phyloP scores from a whole-genome alignment of 352 stramenopile species.

The Globisporangium okanoganense region DNA sequence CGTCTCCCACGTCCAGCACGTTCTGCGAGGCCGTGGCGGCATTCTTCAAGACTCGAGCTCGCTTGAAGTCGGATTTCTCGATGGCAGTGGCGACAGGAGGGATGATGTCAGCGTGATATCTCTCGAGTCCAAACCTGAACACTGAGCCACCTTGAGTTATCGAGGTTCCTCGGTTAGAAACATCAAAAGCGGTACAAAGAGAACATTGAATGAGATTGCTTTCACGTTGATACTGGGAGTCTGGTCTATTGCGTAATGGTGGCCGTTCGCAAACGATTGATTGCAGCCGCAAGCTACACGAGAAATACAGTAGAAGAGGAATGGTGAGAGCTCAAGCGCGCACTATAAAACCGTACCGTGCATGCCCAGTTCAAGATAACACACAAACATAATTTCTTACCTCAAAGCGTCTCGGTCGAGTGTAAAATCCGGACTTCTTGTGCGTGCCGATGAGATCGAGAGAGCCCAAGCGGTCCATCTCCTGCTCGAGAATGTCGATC shows the following conservation, averaged over 20 bases:
- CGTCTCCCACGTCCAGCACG: constrained; percentile 25
- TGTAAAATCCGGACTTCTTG: constrained; percentile 70
- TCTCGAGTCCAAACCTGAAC: not conserved
- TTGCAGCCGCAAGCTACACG: constrained; percentile 74
- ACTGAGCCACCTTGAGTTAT: not conserved
- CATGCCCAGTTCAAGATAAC: no score
- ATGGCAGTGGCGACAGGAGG: not conserved
- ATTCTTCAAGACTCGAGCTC: constrained; percentile 8
- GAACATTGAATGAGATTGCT: not conserved
- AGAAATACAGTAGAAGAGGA: constrained; percentile 1
- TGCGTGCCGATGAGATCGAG: constrained; percentile 56
- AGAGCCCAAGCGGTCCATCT: constrained; percentile 59
- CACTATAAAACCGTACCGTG: no score
- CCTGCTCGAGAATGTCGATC: constrained; percentile 54
- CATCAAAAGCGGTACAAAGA: not conserved
- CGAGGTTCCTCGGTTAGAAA: not conserved
- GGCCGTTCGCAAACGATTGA: constrained; percentile 81
- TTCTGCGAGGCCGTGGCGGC: constrained; percentile 25
- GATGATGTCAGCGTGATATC: constrained; percentile 1
- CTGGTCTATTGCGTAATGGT: constrained; percentile 59
- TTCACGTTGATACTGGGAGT: not conserved
- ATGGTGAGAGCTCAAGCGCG: constrained; percentile 8
- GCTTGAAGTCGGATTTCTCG: not conserved
- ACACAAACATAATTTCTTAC: constrained; percentile 19
- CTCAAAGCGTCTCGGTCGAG: constrained; percentile 79